phyloP scores from a whole-genome alignment of 1,284 basidiomycete genomes.

The Prillingera fragicola region DNA sequence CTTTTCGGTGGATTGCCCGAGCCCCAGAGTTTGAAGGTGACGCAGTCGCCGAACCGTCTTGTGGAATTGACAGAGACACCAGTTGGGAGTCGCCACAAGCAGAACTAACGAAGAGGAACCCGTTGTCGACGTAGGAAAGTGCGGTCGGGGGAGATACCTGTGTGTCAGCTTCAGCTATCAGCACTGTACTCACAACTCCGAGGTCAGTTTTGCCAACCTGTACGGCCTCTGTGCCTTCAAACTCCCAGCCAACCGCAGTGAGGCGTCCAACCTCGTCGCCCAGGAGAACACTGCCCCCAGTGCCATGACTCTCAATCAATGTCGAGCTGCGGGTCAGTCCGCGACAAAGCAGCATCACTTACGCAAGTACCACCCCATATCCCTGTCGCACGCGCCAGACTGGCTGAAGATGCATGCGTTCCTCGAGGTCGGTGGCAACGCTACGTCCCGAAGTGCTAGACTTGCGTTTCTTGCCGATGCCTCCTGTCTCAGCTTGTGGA shows the following conservation, averaged over 20 bases:
- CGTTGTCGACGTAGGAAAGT: slow-evolving; percentile 68
- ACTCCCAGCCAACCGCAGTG: slow-evolving; percentile 59
- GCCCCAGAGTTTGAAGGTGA: not conserved
- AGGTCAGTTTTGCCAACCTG: slow-evolving; percentile 61
- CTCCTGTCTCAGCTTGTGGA: slow-evolving; percentile 33
- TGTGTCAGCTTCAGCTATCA: slow-evolving; percentile 4
- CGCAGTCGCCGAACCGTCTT: no score
- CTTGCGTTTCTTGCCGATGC: slow-evolving; percentile 34
- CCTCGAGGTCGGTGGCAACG: slow-evolving; percentile 11
- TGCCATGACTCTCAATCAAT: slow-evolving; percentile 14
- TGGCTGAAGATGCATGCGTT: slow-evolving; percentile 28
- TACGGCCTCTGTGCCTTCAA: slow-evolving; percentile 41
- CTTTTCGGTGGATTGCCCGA: slow-evolving; percentile 15
- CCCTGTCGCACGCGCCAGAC: slow-evolving; percentile 45
- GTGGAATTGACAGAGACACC: slow-evolving; percentile 53
- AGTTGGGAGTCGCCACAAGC: slow-evolving; percentile 77
- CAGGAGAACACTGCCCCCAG: slow-evolving; percentile 56
- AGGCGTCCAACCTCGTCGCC: slow-evolving; percentile 74
- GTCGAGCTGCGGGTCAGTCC: slow-evolving; percentile 51
- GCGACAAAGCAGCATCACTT: slow-evolving; percentile 38
- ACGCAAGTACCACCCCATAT: slow-evolving; percentile 44
- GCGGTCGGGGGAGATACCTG: slow-evolving; percentile 71
- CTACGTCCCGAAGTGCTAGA: slow-evolving; percentile 29
- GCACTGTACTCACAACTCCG: slow-evolving; percentile 58
- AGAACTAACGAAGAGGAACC: slow-evolving; percentile 74